Base-by-base conservation (phyloP, 2,329 filamentous ascomycete species). In the Teratosphaeria destructans region DNA sequence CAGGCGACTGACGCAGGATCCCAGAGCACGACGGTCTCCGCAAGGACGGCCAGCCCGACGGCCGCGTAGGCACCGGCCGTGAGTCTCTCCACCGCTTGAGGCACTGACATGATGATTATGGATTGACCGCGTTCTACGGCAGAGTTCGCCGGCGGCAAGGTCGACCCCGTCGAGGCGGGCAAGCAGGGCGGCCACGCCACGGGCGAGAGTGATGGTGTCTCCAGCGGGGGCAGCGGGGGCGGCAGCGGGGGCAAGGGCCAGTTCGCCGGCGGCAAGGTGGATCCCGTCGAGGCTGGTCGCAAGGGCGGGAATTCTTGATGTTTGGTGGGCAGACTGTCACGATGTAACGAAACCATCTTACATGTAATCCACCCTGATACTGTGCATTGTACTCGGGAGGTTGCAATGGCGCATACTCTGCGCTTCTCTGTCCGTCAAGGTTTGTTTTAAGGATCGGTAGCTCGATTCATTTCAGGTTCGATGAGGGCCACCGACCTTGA, bases 201-300 rank as follows among this genome's bases (percentile, higher is more conserved):
- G 29, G 68, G 64, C 27, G 65, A 62, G 27, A 52, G 64, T 23
- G 65, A 62, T 32, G 49, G 54, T n/a, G 52, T 55, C 54, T 57
- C 55, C 60, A 55, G 47, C 57, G 58, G 47, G 37, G 59, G 61
- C 57, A 54, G 56, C 54, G 19, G 43, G 8, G 61, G 59, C 54
- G 66, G 63, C n/a, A 59, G 60, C 57, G 65, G 64, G 10, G 61
- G 64, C 49, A 65, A 64, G 57, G 66, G 66, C 47, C 58, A 75
- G 63, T 76, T 76, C 58, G 74, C 74, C 56, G 72, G 75, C 32
- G 74, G 74, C 59, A 73, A 76, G 62, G 74, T 77, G 26, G 74
- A 77, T 61, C 74, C 75, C 29, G 64, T 67, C 52, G 69, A 76
- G 65, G 75, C 75, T 59, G 75, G 75, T 35, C 71, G 71, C 65